Percentiles rank a stretch among this genome's conserved stretches.
These are phyloP conservation scores for Fraxinus anomala DNA, from an alignment of 257 asterid species.

Conservation along the genomic window DNA sequence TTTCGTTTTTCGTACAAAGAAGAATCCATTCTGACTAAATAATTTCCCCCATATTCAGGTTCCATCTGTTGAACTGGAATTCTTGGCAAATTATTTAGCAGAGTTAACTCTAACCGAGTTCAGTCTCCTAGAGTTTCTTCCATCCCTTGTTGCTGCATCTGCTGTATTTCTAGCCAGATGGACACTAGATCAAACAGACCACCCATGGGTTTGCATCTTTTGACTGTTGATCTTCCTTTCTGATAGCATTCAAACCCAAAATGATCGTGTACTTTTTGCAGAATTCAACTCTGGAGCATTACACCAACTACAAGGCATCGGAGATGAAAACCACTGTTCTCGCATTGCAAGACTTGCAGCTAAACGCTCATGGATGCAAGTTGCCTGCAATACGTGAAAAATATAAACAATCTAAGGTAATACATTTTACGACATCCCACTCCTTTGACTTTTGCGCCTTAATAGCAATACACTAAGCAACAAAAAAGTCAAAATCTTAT, in stretches of 20 bases:
- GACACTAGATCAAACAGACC: constrained; percentile 90
- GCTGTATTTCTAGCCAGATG: constrained; percentile 94
- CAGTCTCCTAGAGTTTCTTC: constrained; percentile 80
- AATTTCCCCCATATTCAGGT: constrained; percentile 51
- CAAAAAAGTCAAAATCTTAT: no score
- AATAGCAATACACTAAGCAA: not conserved
- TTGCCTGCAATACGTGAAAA: constrained; percentile 73
- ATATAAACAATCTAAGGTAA: constrained; percentile 83
- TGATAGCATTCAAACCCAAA: constrained; percentile 11
- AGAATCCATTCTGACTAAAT: constrained; percentile 23
- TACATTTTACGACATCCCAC: not conserved
- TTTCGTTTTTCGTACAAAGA: constrained; percentile 20
- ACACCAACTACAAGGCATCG: constrained; percentile 57
- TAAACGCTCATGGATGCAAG: constrained; percentile 50
- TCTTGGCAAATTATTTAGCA: constrained; percentile 87
- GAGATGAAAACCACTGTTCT: constrained; percentile 65
- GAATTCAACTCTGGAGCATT: constrained; percentile 88
- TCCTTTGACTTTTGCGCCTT: not conserved
- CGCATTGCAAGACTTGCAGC: constrained; percentile 67
- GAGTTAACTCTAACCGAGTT: constrained; percentile 80
- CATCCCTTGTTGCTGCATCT: constrained; percentile 88
- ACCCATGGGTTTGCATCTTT: constrained; percentile 85
- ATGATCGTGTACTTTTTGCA: constrained; percentile 38
- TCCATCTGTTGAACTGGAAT: constrained; percentile 91
- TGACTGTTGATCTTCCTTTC: constrained; percentile 20